Evolutionary conservation across 805 yeast species (phyloP), one percentile per base, ranked within the genome.

Genomic region (Candida multigemmis): DNA sequence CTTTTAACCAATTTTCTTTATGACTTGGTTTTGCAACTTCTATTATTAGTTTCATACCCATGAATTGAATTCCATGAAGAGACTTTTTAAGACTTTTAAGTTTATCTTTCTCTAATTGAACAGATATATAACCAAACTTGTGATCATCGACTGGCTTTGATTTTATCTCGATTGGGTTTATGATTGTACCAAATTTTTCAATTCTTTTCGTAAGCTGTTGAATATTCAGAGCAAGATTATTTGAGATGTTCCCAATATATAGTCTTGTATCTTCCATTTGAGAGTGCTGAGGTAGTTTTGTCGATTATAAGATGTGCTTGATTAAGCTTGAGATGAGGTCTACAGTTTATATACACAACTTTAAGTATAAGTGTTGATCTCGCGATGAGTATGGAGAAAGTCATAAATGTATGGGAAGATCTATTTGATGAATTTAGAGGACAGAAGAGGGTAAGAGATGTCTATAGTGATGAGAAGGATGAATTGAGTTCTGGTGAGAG

Each of bases 61-160:
- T 84, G 53, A 67, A 89, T 14, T 68, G 69, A 2, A 79, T 70
- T 16, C 87, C 91, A 46, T 84, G 70, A 36, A 83, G 66, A 1
- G 80, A 59, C 5, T 55, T 48, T 32, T 67, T 65, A 27, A 89
- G 51, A 24, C 68, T 69, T 1, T 51, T 54, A 29, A 65, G 72
- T 19, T 64, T 58, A 12, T 54, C 50, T 3, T 61, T 57, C 1
- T 63, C 48, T 8, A 77, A 49, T n/a, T 59, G 53, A 50, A 89
- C 56, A 13, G 80, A 73, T 1, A 82, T 48, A 36, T 67, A 85
- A 1, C 77, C 96, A 56, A 74, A 91, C 38, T 56, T 55, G 31
- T 59, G 65, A 24, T 69, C 77, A 14, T 51, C 48, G 31, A 62
- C 52, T 30, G 71, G 76, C 50, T 73, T 87, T 46, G 57, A 60